Percentiles rank a stretch among this genome's conserved stretches.
Evolutionary conservation across 2,329 filamentous ascomycete species (phyloP).

Genomic region (Sclerotiophoma versabilis): DNA sequence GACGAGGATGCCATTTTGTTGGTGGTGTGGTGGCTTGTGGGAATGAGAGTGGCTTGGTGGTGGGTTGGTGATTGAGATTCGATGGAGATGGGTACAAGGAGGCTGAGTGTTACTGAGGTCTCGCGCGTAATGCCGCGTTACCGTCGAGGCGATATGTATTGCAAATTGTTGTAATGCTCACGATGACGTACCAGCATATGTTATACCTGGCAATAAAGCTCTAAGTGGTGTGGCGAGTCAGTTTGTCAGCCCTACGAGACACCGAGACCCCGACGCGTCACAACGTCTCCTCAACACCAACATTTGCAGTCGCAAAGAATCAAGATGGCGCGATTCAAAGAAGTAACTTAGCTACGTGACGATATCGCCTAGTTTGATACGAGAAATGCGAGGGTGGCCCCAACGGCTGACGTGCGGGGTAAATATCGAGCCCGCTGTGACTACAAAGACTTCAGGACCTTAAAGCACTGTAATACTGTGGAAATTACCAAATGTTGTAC

Average conservation of each 20-base stretch:
- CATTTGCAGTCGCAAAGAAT: background rate
- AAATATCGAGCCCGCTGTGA: background rate
- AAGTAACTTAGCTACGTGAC: background rate
- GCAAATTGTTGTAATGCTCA: background rate
- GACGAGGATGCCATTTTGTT: slow-evolving; percentile 24
- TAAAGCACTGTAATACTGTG: background rate
- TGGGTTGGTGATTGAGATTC: background rate
- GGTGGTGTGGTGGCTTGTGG: background rate
- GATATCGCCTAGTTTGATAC: background rate
- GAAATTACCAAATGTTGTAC: background rate
- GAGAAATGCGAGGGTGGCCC: slow-evolving; percentile 2
- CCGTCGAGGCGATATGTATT: background rate
- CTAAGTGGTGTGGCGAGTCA: background rate
- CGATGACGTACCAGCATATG: background rate
- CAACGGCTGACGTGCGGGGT: slow-evolving; percentile 1
- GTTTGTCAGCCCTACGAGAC: background rate
- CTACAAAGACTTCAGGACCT: background rate
- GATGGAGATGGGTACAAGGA: too few relatives aligned
- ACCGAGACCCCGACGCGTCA: background rate
- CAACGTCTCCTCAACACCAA: background rate
- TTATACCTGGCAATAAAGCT: background rate
- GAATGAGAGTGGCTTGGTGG: background rate
- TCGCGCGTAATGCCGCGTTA: background rate
- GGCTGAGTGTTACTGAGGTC: background rate
- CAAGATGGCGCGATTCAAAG: background rate